Percentiles rank a stretch among this genome's conserved stretches.
Evolutionary conservation across 1,284 basidiomycete species (phyloP).

Genomic region (Coriolopsis trogii): DNA sequence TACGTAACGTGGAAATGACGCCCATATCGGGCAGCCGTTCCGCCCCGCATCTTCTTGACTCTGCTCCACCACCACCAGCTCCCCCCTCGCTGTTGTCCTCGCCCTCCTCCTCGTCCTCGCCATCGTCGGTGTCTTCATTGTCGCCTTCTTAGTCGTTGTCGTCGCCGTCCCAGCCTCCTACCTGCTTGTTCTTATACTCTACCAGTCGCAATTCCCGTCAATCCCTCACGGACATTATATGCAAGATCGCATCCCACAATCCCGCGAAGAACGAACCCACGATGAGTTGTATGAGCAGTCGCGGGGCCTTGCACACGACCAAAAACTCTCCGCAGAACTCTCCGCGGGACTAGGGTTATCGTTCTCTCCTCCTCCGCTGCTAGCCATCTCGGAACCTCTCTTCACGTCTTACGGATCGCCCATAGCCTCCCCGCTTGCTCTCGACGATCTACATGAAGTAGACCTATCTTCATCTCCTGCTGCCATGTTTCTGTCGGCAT

Average conservation of each 20-base stretch:
- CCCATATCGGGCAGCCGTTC: no score
- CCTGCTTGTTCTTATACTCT: no score
- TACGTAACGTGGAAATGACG: no score
- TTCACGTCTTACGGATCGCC: slow-evolving; percentile 4
- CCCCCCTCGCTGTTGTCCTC: no score
- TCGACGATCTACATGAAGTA: slow-evolving; percentile 24
- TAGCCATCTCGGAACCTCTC: slow-evolving; percentile 15
- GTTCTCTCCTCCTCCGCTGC: slow-evolving; percentile 5
- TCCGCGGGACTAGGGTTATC: slow-evolving; percentile 11
- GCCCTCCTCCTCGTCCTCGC: no score
- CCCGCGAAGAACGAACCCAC: background rate
- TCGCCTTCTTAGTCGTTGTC: no score
- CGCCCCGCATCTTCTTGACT: no score
- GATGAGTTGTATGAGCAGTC: background rate
- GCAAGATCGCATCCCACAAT: background rate
- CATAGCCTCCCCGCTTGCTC: slow-evolving; percentile 12
- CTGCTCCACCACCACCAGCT: no score
- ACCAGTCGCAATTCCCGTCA: background rate
- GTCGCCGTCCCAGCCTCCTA: background rate
- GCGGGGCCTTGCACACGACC: slow-evolving; percentile 11
- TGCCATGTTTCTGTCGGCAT: slow-evolving; percentile 77
- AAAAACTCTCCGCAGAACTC: slow-evolving; percentile 10
- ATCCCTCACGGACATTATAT: background rate
- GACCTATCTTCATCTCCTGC: slow-evolving; percentile 62
- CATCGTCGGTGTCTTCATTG: no score